Evolutionary conservation across 139 green algal species (phyloP).

Genomic region (Closterium sp.): DNA sequence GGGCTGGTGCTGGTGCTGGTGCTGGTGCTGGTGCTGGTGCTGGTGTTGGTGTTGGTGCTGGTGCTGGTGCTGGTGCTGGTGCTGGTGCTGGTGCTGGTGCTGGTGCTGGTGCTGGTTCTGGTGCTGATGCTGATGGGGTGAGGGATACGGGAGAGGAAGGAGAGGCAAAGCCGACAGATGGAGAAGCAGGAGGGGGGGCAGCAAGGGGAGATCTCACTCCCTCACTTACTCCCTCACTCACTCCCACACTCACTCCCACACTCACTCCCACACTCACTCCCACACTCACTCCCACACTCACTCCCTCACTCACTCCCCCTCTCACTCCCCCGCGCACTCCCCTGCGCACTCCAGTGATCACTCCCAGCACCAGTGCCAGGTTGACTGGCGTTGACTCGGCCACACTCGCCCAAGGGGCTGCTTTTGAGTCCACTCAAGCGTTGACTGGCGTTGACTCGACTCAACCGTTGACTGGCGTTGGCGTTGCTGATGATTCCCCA

Average conservation of each 20-base stretch:
- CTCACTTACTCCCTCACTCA: background rate
- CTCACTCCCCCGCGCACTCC: background rate
- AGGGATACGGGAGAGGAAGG: background rate
- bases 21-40: constrained; percentile 11
- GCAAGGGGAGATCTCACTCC: background rate
- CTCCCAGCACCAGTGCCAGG: background rate
- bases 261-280: background rate
- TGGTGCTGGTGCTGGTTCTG: background rate
- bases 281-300: background rate
- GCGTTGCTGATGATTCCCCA: background rate
- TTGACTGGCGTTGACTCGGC: background rate
- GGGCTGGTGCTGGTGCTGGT: too few species aligned
- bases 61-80: constrained; percentile 14
- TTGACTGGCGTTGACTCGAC: background rate
- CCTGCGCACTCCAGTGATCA: background rate
- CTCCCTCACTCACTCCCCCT: background rate
- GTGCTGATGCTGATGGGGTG: background rate
- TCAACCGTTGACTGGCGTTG: background rate
- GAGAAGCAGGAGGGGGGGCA: background rate
- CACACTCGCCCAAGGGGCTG: background rate
- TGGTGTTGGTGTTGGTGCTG: background rate
- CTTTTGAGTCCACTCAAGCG: background rate
- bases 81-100: constrained; percentile 6
- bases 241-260: background rate
- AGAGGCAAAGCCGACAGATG: background rate